Evolutionary conservation across 1,284 basidiomycete genomes (phyloP), one percentile per base, ranked within the genome.

Genomic region (Xerocomus nothofagi): DNA sequence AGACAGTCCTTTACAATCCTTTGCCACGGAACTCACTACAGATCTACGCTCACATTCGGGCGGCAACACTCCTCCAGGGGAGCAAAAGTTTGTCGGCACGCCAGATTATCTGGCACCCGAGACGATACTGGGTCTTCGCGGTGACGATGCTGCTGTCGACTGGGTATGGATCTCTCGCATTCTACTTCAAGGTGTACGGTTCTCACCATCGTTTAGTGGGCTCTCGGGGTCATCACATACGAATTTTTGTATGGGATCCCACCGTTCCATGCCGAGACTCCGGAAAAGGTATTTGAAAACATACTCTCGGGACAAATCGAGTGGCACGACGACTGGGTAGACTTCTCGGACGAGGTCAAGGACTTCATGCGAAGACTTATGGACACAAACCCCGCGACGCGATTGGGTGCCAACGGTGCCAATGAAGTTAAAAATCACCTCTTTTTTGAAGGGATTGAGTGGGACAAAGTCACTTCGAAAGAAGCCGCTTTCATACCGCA

Each of bases 241-340:
- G 96, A 99, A 74, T 99, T 99, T 71, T 72, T 99, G 30, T 99
- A 96, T 61, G 95, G 97, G 3, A 83, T 94, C 33, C 97, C 97
- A 27, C 97, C 97, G 0, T 99, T 99, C 81, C 94, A 99, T 62
- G 96, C 92, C 40, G 93, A 97, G 53, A 91, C 91, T 9, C 95
- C 96, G 0, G 93, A 98, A 68, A 93, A 92, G 72, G 95, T 99
- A 5, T 99, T 99, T 63, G 95, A 98, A 73, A 99, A 98, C 67
- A 98, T 99, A 62, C 79, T 99, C 15, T 98, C 95, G n/a, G 87
- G 95, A 12, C 85, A 91, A 34, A 84, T 99, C 64, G 87, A 96
- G 56, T 99, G 95, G 95, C 90, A 96, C 61, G 92, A 96, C 60
- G 94, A 97, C 41, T 89, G 82, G 74, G 75, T 95, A 26, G 93